phyloP scores from a whole-genome alignment of 2,329 filamentous ascomycete genomes.

The Colletotrichum sp. region DNA sequence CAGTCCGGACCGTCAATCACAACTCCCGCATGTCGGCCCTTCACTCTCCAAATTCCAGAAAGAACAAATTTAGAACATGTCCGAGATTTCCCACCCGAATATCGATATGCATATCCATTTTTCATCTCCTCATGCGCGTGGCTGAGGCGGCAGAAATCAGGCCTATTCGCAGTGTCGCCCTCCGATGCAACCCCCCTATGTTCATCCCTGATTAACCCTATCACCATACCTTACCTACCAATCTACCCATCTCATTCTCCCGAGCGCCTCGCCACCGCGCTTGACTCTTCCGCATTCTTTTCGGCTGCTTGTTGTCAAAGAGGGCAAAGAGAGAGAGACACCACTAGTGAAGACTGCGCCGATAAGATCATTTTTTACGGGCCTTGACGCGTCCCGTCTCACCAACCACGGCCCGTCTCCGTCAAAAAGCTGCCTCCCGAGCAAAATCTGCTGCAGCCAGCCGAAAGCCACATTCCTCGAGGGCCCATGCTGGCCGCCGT shows the following conservation, averaged over 20 bases:
- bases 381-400: slow-evolving; percentile 11
- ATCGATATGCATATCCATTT: slow-evolving; percentile 9
- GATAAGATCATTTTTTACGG: background rate
- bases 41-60: background rate
- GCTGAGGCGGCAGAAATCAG: background rate
- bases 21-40: background rate
- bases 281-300: background rate
- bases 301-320: background rate
- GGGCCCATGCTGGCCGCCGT: background rate
- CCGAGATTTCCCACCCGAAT: slow-evolving; percentile 9
- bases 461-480: background rate
- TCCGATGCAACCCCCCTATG: slow-evolving; percentile 9
- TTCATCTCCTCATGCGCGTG: slow-evolving; percentile 14
- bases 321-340: background rate
- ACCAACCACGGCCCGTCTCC: background rate
- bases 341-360: background rate
- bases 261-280: background rate
- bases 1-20: background rate
- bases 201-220: background rate
- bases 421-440: background rate
- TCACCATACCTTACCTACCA: background rate
- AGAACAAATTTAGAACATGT: slow-evolving; percentile 15
- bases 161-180: background rate
- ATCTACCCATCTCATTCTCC: background rate
- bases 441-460: background rate